A percentile compares a stretch with the other conserved stretches of the same genome.
phyloP scores from a whole-genome alignment of 768 basidiomycete genomes.

The Saitozyma podzolica region DNA sequence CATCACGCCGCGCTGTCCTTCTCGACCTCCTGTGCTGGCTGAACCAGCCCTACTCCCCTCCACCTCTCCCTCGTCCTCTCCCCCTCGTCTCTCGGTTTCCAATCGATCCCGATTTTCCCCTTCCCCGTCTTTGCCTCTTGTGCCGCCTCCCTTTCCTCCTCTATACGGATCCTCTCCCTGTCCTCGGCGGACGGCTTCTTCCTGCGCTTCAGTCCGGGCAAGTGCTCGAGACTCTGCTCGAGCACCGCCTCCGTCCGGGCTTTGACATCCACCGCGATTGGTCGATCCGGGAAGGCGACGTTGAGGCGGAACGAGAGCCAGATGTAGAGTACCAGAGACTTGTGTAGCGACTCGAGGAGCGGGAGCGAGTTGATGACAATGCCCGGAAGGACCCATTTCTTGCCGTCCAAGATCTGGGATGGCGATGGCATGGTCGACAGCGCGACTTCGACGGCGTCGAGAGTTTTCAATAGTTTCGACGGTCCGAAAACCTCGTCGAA shows the following conservation, averaged over 20 bases:
- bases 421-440: slow-evolving; percentile 46
- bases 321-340: slow-evolving; percentile 71
- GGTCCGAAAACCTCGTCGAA: slow-evolving; percentile 54
- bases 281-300: slow-evolving; percentile 65
- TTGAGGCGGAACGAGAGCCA: slow-evolving; percentile 77
- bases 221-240: slow-evolving; percentile 58
- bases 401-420: slow-evolving; percentile 18
- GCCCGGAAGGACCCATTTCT: slow-evolving; percentile 15
- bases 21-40: too few relatives aligned
- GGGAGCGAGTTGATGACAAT: slow-evolving; percentile 43
- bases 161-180: slow-evolving; percentile 4
- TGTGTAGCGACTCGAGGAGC: slow-evolving; percentile 72
- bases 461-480: slow-evolving; percentile 54
- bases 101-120: background rate
- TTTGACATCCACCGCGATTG: slow-evolving; percentile 61
- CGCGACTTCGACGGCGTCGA: slow-evolving; percentile 56
- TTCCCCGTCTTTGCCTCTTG: slow-evolving; percentile 15
- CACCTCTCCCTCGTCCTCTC: slow-evolving; percentile 22
- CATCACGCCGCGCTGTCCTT: too few relatives aligned
- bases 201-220: slow-evolving; percentile 29
- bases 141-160: slow-evolving; percentile 11
- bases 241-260: slow-evolving; percentile 65
- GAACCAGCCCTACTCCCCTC: slow-evolving; percentile 19
- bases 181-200: too few relatives aligned
- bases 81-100: slow-evolving; percentile 9